Conservation (phyloP, 495 filamentous ascomycete species). For the Xylaria intraflava region DNA sequence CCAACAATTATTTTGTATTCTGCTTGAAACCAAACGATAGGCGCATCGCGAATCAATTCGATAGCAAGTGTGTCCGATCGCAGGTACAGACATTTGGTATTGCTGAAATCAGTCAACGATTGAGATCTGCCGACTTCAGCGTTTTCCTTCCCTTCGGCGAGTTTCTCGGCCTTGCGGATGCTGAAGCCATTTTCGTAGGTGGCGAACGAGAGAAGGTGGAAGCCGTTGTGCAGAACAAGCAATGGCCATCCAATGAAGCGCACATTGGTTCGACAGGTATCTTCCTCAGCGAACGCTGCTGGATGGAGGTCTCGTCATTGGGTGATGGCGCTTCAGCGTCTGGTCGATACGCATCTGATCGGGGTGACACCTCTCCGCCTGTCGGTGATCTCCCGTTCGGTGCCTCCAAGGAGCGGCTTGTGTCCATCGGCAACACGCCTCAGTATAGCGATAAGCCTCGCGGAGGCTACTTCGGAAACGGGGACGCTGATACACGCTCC, state of each 20-base stretch:
- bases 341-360: slow-evolving; percentile 46
- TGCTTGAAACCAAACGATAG: slow-evolving; percentile 97
- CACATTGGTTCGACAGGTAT: slow-evolving; percentile 86
- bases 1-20: slow-evolving; percentile 93
- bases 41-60: slow-evolving; percentile 95
- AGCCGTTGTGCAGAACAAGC: slow-evolving; percentile 76
- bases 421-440: slow-evolving; percentile 51
- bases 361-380: slow-evolving; percentile 34
- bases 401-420: slow-evolving; percentile 65
- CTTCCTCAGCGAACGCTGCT: slow-evolving; percentile 91
- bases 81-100: slow-evolving; percentile 96
- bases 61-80: slow-evolving; percentile 93
- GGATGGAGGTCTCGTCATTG: slow-evolving; percentile 78
- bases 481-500: slow-evolving; percentile 77
- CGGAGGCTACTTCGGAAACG: slow-evolving; percentile 74
- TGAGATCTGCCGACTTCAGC: slow-evolving; percentile 90
- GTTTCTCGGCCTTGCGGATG: slow-evolving; percentile 82
- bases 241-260: slow-evolving; percentile 89
- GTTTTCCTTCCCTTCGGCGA: slow-evolving; percentile 94
- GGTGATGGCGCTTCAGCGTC: slow-evolving; percentile 53
- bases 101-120: slow-evolving; percentile 88
- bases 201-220: slow-evolving; percentile 92
- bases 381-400: slow-evolving; percentile 40
- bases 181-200: slow-evolving; percentile 75
- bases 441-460: slow-evolving; percentile 67